Conservation (phyloP, 495 filamentous ascomycete species). For the Penicillium coffeae region DNA sequence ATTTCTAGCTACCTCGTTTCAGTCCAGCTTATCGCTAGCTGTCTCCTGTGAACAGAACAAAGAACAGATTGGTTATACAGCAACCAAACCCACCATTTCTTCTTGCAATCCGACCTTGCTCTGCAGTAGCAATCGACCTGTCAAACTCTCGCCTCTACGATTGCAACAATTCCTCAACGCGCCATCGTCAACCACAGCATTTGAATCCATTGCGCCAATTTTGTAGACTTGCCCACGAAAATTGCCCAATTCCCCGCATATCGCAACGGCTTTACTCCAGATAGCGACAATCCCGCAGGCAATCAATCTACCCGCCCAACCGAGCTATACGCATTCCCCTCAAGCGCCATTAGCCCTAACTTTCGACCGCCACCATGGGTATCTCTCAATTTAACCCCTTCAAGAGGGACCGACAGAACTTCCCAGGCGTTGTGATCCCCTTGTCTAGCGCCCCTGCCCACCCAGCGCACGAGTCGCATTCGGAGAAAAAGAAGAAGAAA, state of each 20-base stretch:
- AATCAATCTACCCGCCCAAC: neutral
- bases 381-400: conserved; percentile 46
- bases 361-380: conserved; percentile 23
- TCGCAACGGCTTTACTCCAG: neutral
- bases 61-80: conserved; percentile 6
- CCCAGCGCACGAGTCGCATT: conserved; percentile 15
- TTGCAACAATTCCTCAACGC: conserved; percentile 6
- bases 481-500: conserved; percentile 25
- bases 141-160: conserved; percentile 1
- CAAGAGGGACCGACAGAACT: conserved; percentile 44
- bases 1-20: neutral
- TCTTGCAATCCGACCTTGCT: conserved; percentile 5
- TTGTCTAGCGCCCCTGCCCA: conserved; percentile 40
- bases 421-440: conserved; percentile 51
- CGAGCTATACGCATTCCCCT: conserved; percentile 6
- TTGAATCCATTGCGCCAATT: conserved; percentile 10
- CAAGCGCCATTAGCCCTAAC: conserved; percentile 19
- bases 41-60: conserved; percentile 8
- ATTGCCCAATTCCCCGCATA: neutral
- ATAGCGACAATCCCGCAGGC: conserved; percentile 11
- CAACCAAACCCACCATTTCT: conserved; percentile 7
- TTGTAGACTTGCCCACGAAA: conserved; percentile 13
- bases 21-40: neutral
- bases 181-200: neutral
- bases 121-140: conserved; percentile 15